phyloP scores from a whole-genome alignment of 129 eudicot species.

The Centella asiatica region DNA sequence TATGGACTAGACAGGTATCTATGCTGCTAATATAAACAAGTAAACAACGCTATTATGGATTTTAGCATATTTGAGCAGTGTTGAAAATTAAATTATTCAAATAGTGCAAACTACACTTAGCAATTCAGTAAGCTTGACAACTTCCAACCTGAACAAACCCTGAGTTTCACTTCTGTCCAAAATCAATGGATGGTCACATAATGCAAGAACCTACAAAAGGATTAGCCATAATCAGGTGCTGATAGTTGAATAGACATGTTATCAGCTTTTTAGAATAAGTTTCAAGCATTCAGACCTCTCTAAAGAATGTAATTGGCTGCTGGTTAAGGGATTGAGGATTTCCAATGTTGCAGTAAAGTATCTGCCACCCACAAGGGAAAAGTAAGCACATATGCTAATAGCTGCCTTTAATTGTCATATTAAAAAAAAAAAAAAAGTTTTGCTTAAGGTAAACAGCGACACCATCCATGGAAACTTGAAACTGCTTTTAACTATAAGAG shows the following conservation, averaged over 20 bases:
- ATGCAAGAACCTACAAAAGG: constrained; percentile 73
- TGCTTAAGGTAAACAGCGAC: neutral
- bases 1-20: neutral
- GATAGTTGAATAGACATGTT: neutral
- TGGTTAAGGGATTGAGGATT: constrained; percentile 98
- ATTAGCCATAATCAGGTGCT: constrained; percentile 13
- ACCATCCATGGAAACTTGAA: neutral
- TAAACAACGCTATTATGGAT: too few relatives aligned
- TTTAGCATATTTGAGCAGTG: too few relatives aligned
- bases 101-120: neutral
- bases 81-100: neutral
- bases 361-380: constrained; percentile 36
- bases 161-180: constrained; percentile 89
- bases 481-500: neutral
- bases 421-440: constrained; percentile 3
- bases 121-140: neutral
- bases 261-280: neutral
- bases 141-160: constrained; percentile 72
- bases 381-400: neutral
- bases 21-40: neutral
- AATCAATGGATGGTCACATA: constrained; percentile 92
- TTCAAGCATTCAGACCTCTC: constrained; percentile 51
- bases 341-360: constrained; percentile 90
- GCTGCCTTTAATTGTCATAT: neutral
- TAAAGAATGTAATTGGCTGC: constrained; percentile 90